These are phyloP conservation scores for Cadophora luteo-olivacea DNA, from an alignment of 2,329 filamentous ascomycete genomes.

Conservation along the genomic window DNA sequence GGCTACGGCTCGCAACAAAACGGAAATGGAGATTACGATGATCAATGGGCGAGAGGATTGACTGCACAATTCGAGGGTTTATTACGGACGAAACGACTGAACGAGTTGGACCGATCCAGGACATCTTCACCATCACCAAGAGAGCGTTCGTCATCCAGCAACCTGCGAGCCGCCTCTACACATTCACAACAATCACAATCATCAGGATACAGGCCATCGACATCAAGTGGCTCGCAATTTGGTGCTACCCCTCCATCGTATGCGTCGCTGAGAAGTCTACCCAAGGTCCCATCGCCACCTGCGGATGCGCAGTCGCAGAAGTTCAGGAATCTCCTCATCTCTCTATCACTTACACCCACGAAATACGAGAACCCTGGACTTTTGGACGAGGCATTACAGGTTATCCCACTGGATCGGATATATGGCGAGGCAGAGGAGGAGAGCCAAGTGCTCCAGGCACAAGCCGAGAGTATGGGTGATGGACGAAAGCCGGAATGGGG, in stretches of 20 bases:
- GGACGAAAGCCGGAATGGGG: conserved; percentile 88
- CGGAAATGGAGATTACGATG: conserved; percentile 55
- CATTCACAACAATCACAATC: conserved; percentile 38
- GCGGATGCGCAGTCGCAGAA: conserved; percentile 73
- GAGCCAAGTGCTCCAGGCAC: conserved; percentile 82
- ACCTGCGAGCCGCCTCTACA: conserved; percentile 51
- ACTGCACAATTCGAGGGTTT: conserved; percentile 86
- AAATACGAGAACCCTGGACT: conserved; percentile 97
- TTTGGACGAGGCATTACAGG: conserved; percentile 86
- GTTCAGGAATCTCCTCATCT: conserved; percentile 82
- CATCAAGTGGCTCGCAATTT: conserved; percentile 49
- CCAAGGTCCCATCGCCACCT: conserved; percentile 77
- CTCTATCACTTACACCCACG: conserved; percentile 84
- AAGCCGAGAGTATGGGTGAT: conserved; percentile 85
- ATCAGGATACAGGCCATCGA: conserved; percentile 52
- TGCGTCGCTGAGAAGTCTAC: conserved; percentile 66
- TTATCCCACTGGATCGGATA: conserved; percentile 87
- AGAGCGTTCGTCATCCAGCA: conserved; percentile 58
- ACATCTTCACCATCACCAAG: conserved; percentile 62
- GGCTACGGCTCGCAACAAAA: conserved; percentile 31
- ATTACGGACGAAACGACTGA: conserved; percentile 85
- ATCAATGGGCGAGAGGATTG: conserved; percentile 79
- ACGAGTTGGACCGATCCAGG: conserved; percentile 73
- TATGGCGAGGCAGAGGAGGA: conserved; percentile 96
- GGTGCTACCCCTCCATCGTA: conserved; percentile 62